Evolutionary conservation across 768 basidiomycete species (phyloP), one percentile per base, ranked within the genome.

Genomic region (Amanita rimosa): DNA sequence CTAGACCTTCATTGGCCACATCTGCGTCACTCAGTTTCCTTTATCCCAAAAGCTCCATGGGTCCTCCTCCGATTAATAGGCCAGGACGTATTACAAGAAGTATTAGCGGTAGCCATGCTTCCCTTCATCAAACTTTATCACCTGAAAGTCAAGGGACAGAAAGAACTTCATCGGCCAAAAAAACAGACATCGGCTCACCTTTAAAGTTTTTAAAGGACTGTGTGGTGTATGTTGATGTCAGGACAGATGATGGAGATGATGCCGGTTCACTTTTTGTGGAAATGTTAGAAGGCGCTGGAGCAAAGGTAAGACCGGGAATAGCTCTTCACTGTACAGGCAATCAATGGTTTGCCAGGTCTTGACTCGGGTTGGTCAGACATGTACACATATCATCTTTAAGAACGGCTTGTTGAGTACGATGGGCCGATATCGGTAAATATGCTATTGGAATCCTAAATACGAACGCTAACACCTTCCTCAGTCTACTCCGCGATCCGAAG

Each of bases 311-410:
- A 61, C 7, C 44, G 34, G 34, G 55, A n/a, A 49, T 29, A 17
- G 22, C 35, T 49, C 3, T 17, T 41, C 21, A 16, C 22, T 24
- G 40, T 26, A 40, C 31, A 16, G 40, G 13, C 35, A 29, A 21
- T 34, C 37, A 37, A 27, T 24, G 35, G 21, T 42, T 44, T 31
- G 44, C 19, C 44, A 85, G 81, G 74, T 85, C 39, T 63, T 84
- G 51, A 67, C 71, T 45, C 75, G 85, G 47, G 76, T 85, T 16
- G 78, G 83, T 24, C 77, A 81, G 58, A 76, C 75, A 16, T 82
- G 89, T 55, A 91, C 88, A 4, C 90, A 91, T 62, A 78, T 94
- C 50, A 77, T 94, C 6, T 93, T 74, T 63, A 94, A 92, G 71
- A 83, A 87, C 51, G 90, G 90, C 1, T 60, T 79, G 17, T 74